These are phyloP conservation scores for Camellia granthamiana DNA, from an alignment of 148 eudicot species.

Conservation along the genomic window DNA sequence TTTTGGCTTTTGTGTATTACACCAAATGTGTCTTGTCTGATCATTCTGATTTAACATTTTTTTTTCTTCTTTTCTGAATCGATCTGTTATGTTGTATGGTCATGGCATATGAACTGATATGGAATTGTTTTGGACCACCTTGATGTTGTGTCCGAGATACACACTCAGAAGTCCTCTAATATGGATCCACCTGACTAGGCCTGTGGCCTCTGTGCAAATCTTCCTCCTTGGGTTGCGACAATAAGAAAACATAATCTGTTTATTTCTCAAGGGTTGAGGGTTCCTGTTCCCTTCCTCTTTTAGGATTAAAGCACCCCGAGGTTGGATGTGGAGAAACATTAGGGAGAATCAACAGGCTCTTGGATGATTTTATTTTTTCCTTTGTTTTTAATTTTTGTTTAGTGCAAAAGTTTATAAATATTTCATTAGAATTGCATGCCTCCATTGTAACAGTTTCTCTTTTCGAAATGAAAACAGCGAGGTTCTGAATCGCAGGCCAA, in stretches of 20 bases:
- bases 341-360: neutral
- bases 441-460: neutral
- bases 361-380: neutral
- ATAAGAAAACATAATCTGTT: neutral
- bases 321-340: neutral
- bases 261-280: neutral
- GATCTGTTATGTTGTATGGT: neutral
- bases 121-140: neutral
- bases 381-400: neutral
- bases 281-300: neutral
- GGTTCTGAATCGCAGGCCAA: conserved; percentile 22
- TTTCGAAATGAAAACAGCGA: conserved; percentile 18
- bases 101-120: neutral
- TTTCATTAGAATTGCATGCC: neutral
- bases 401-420: neutral
- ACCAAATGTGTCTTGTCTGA: neutral
- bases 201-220: neutral
- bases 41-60: neutral
- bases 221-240: neutral
- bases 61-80: neutral
- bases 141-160: neutral
- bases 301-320: neutral
- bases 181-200: neutral
- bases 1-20: neutral
- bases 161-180: neutral